A percentile compares a stretch with the other conserved stretches of the same genome.
Conservation (phyloP, 208 protist species). For the Acanthamoeba sp. region DNA sequence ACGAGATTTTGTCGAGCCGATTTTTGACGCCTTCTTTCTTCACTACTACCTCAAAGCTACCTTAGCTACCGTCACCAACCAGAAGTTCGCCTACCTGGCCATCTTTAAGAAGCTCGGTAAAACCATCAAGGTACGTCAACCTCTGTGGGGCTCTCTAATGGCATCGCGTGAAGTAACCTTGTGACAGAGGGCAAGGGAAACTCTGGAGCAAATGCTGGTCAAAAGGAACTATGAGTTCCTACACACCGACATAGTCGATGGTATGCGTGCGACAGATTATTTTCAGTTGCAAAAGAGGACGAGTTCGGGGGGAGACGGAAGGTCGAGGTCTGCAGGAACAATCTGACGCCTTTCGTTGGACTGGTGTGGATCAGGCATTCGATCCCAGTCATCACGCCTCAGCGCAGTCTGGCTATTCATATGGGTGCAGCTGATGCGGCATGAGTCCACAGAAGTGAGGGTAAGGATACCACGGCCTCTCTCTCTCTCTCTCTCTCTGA, state of each 20-base stretch:
- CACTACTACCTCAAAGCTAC: constrained; percentile 38
- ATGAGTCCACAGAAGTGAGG: not conserved
- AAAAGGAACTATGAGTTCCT: not conserved
- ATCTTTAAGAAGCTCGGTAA: not conserved
- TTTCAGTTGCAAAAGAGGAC: no score
- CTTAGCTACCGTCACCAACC: not conserved
- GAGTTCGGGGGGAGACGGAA: no score
- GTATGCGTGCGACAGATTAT: not conserved
- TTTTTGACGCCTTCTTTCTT: constrained; percentile 52
- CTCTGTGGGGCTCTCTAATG: not conserved
- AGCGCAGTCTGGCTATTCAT: not conserved
- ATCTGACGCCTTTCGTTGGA: no score
- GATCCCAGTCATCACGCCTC: not conserved
- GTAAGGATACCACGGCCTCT: not conserved
- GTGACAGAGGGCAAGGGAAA: not conserved
- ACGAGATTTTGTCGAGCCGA: not conserved
- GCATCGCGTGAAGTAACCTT: no score
- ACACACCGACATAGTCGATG: not conserved
- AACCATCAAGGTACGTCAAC: not conserved
- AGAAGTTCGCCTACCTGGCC: constrained; percentile 21
- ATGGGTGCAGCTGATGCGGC: constrained; percentile 9
- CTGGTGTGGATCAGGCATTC: not conserved
- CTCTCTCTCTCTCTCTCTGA: not conserved
- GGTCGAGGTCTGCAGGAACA: no score
- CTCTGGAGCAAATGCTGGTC: not conserved